Evolutionary conservation across 2,329 filamentous ascomycete genomes (phyloP), one percentile per base, ranked within the genome.

Genomic region (Ophiostoma montium): DNA sequence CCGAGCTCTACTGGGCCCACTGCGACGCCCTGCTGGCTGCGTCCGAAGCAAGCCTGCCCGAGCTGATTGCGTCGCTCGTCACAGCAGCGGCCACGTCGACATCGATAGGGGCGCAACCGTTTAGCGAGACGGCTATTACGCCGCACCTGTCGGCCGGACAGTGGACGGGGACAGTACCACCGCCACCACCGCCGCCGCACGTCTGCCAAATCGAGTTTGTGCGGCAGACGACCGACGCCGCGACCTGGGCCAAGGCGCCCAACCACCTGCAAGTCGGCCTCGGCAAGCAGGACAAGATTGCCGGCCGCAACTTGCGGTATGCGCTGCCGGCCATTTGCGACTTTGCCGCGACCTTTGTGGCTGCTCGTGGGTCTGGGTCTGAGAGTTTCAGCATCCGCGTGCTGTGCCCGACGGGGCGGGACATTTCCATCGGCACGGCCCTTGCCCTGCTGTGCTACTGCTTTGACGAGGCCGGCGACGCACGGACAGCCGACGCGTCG

Each of bases 1-100:
- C 90, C 0, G 62, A 68, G 0, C 54, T 90, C 0, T 98, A 95
- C 65, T 98, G 92, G 92, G 64, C 64, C 2, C 70, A 95, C 57
- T 69, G 67, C 38, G 67, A 75, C 0, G 35, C 60, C 6, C 67
- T 96, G 11, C 67, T 94, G 18, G 63, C 63, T 0, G 74, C 81
- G 0, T 59, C 74, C 0, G 89, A 95, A 58, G 72, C 76, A 10
- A 78, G 87, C 2, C 63, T 78, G 0, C 70, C 72, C 0, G 68
- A 58, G 2, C 56, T 75, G 9, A 78, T 82, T 10, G 52, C 60
- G 12, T 53, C 50, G 10, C 60, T 82, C 13, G 65, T 77, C 5
- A 56, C 60, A 9, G 51, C 60, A 7, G 3, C 42, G 16, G 27
- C 42, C 9, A 11, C 42, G 15, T 30, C 39, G 11, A 16, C 39